Conservation (phyloP, 2,329 filamentous ascomycete genomes). For the Botryotinia calthae region DNA sequence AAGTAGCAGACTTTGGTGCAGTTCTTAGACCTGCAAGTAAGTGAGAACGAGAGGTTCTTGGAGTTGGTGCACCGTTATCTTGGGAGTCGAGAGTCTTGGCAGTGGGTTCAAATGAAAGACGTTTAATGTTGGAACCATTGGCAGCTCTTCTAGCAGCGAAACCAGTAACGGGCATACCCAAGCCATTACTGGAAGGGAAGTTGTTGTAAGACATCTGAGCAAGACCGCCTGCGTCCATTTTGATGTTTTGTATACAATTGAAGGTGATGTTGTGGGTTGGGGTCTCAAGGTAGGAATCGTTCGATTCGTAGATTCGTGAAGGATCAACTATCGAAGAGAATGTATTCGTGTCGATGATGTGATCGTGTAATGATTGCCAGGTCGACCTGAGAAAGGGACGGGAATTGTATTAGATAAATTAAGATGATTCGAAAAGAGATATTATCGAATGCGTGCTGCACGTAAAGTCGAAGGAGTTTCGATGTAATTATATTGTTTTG, state of each 20-base stretch:
- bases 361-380: neutral
- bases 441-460: slow-evolving; percentile 14
- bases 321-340: slow-evolving; percentile 2
- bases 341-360: neutral
- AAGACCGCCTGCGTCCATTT: slow-evolving; percentile 95
- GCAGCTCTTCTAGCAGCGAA: slow-evolving; percentile 74
- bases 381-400: slow-evolving; percentile 3
- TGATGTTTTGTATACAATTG: slow-evolving; percentile 35
- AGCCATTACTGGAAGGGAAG: slow-evolving; percentile 66
- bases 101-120: slow-evolving; percentile 72
- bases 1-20: slow-evolving; percentile 80
- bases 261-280: neutral
- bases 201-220: slow-evolving; percentile 97
- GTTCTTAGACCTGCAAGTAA: slow-evolving; percentile 90
- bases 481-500: slow-evolving; percentile 14
- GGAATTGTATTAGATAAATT: slow-evolving; percentile 20
- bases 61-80: slow-evolving; percentile 71
- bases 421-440: slow-evolving; percentile 14
- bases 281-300: slow-evolving; percentile 2
- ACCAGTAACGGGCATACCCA: slow-evolving; percentile 74
- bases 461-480: neutral
- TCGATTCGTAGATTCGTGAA: neutral
- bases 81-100: slow-evolving; percentile 64
- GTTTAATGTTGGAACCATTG: slow-evolving; percentile 82
- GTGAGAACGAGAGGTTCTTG: slow-evolving; percentile 91